Evolutionary conservation across 108 stramenopile genomes (phyloP), one percentile per base, ranked within the genome.

Genomic region (Skeletonema costatum): DNA sequence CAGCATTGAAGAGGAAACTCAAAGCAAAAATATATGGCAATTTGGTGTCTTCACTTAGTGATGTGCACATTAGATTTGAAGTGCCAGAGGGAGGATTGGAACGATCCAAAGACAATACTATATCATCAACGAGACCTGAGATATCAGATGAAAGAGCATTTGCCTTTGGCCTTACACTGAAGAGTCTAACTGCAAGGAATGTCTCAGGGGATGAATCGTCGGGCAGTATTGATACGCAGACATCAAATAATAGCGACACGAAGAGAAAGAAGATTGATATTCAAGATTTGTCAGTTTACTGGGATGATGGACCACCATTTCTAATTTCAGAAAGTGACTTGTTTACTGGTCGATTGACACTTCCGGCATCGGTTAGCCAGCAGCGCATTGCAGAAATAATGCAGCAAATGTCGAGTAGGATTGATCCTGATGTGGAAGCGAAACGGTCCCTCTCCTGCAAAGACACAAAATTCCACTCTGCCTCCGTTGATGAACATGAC

Each of bases 1-100:
- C 65, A 78, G 76, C 66, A 77, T 25, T 78, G 76, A 90, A 81
- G 60, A 84, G 86, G 14, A 92, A 88, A 69, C 58, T 94, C 17
- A 68, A 82, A 62, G 79, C 88, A 68, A 94, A 94, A 66, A 61
- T 89, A 2, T 74, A 92, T 71, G 73, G 89, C 32, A 94, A 94
- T 68, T 74, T 92, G 71, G 87, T 92, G 66, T 87, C 87, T 16
- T 85, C 74, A 10, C 69, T 94, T 46, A 60, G 68, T 46, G 87
- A 94, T 67, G 74, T 92, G 19, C 93, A 94, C 78, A 80, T 94
- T 36, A 76, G 93, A 50, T 90, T 88, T 75, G 93, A 94, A 68
- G 88, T 91, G 7, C 87, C 89, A 6, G 86, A 90, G 65, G 86
- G 87, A 50, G 93, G 87, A 6, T 68, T 93, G 36, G 86, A 86